Base-by-base conservation (phyloP, 345 rosid genomes). In the Conringia planisiliqua region DNA sequence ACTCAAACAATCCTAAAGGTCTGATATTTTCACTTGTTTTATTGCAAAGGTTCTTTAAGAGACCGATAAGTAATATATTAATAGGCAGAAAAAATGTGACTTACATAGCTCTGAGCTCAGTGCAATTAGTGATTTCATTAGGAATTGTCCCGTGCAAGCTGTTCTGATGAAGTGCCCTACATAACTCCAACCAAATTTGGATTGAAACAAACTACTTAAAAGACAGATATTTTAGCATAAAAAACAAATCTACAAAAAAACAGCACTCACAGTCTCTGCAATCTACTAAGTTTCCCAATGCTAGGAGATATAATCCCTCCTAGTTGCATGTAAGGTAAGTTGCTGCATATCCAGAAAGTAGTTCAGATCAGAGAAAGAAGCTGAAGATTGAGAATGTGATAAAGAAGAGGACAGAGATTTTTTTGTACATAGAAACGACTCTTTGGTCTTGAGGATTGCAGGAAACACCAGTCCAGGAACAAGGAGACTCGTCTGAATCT, bases 381-480 rank as follows among this genome's bases (percentile, higher is more conserved):
- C 36, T 5, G 7, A 54, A 46, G 22, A 30, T 52, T 29, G 32
- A 58, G 71, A 57, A 36, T 16, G 26, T 74, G 14, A 18, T 27
- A 57, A n/a, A 24, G 18, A 2, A 54, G 17, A 47, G 6, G 48
- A 6, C 24, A 55, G 38, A 66, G 24, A 27, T 5, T 32, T 3
- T 4, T 47, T 4, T 50, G n/a, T 86, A 94, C 98, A 94, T 85
- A 54, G 89, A 83, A 65, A 81, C 83, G 7, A 94, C 98, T 66
- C 95, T 83, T 22, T 85, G 86, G 74, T 86, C 96, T 62, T 83
- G 69, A 35, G 82, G 79, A 63, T 85, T 59, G 81, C 98, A 94
- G 43, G 93, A 83, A 74, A 94, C 87, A 3, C 98, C 98, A 79
- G 90, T 91, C 98, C 98, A 94, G 64, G 81, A 78, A 81, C 98